Conservation (phyloP, 2,329 filamentous ascomycete genomes). For the Knufia fluminis region DNA sequence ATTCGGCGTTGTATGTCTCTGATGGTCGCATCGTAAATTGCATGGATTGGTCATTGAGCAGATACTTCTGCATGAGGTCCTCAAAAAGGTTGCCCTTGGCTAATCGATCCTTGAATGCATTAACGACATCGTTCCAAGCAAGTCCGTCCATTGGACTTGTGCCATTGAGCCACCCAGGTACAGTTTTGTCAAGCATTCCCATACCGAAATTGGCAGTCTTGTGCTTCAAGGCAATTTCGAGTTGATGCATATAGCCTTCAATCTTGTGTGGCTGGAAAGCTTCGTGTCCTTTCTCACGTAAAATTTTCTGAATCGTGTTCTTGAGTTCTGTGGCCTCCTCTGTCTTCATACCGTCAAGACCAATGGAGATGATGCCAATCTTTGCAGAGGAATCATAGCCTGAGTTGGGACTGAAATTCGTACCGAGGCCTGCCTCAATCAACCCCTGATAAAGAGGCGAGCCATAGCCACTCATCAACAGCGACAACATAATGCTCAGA, state of each 20-base stretch:
- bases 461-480: constrained; percentile 89
- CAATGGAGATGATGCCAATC: constrained; percentile 77
- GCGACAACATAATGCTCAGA: constrained; percentile 66
- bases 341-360: constrained; percentile 79
- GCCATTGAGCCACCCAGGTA: constrained; percentile 92
- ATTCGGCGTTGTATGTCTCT: constrained; percentile 59
- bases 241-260: constrained; percentile 83
- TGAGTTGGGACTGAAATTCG: constrained; percentile 89
- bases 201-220: constrained; percentile 95
- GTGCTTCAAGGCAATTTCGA: constrained; percentile 88
- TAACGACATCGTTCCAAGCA: constrained; percentile 82
- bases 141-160: constrained; percentile 85
- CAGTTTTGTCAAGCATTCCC: constrained; percentile 76
- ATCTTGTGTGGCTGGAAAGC: constrained; percentile 88
- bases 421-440: constrained; percentile 80
- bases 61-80: constrained; percentile 74
- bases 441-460: constrained; percentile 84
- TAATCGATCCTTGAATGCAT: constrained; percentile 63
- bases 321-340: constrained; percentile 70
- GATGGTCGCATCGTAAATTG: constrained; percentile 93
- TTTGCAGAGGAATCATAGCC: constrained; percentile 76
- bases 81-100: constrained; percentile 76
- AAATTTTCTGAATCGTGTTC: constrained; percentile 60
- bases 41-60: constrained; percentile 76
- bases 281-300: constrained; percentile 59